These are phyloP conservation scores for Vigna mungo DNA, from an alignment of 306 rosid species.

Conservation along the genomic window DNA sequence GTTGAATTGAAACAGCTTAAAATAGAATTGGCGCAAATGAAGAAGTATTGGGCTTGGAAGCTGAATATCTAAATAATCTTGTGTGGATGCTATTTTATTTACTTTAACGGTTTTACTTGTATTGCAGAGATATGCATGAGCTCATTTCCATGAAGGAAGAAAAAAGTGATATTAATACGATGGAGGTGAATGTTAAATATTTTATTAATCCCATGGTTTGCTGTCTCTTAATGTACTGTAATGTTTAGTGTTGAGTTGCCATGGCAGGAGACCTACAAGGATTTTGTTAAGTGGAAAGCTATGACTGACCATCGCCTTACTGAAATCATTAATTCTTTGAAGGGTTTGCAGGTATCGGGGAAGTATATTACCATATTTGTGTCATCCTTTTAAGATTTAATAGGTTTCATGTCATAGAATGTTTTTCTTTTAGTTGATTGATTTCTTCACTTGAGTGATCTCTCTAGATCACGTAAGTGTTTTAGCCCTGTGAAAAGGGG, in stretches of 20 bases:
- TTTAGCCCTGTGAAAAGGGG: slow-evolving; percentile 1
- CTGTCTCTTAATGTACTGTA: slow-evolving; percentile 29
- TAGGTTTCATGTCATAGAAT: slow-evolving; percentile 20
- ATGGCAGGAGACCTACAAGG: slow-evolving; percentile 62
- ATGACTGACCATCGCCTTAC: slow-evolving; percentile 59
- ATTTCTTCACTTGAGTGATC: not conserved
- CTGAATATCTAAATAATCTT: slow-evolving; percentile 31
- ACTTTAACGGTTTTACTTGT: slow-evolving; percentile 46
- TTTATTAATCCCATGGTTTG: slow-evolving; percentile 23
- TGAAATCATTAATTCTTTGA: slow-evolving; percentile 65
- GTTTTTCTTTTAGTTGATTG: slow-evolving; percentile 3
- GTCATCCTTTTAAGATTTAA: slow-evolving; percentile 24
- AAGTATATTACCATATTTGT: slow-evolving; percentile 10
- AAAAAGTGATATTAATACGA: slow-evolving; percentile 47
- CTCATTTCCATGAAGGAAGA: slow-evolving; percentile 56
- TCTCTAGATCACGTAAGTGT: slow-evolving; percentile 3
- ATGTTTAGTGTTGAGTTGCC: slow-evolving; percentile 37
- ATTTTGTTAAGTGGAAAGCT: slow-evolving; percentile 68
- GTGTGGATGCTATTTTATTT: slow-evolving; percentile 37
- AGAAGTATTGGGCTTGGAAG: slow-evolving; percentile 60
- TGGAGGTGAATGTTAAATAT: slow-evolving; percentile 61
- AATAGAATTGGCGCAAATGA: slow-evolving; percentile 70
- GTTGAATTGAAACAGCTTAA: slow-evolving; percentile 70
- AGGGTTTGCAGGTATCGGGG: slow-evolving; percentile 72
- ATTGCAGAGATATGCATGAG: slow-evolving; percentile 76